Base-by-base conservation (phyloP, 176 grass and related monocot species). In the Phoenix dactylifera region DNA sequence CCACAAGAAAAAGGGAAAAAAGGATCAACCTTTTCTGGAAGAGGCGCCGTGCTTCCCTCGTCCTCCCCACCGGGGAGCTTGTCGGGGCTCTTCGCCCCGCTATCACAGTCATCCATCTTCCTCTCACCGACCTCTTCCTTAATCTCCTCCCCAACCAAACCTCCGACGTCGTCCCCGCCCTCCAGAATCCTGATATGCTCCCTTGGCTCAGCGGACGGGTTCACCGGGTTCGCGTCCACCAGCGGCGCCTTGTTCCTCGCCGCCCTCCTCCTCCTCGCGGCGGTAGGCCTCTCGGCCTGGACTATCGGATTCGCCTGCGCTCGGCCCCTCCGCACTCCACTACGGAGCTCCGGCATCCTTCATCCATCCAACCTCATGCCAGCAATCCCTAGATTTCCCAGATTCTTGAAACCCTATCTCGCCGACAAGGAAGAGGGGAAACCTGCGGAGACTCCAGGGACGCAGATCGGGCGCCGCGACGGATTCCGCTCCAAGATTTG, bases 11-110 rank as follows among this genome's bases (percentile, higher is more conserved):
- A 57, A 24, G 55, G 54, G 4, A 68, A 20, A 20, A 20, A 78
- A 76, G 17, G 65, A 18, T 77, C 74, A 51, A 99, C 94, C 81
- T 56, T 86, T 60, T 89, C 94, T 22, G 88, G 94, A 70, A 99
- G 74, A 5, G 85, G 88, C 32, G 72, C 69, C n/a, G 81, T 66
- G 30, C 59, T 66, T 39, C 79, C 82, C 39, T 95, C 89, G 49
- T 89, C 88, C 17, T 93, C 85, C 0, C 49, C 73, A 19, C 54
- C 48, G 58, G 50, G 24, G 17, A 77, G 20, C 66, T 70, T 93
- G 59, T 99, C 94, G 23, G 71, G 68, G 55, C 88, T 92, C 69
- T 24, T 85, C 6, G 25, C 83, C 25, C 59, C 83, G 49, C 82
- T 99, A 24, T 85, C 87, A 55, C 54, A 59, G 55, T 69, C 82